These are phyloP conservation scores for Exophiala sp. DNA, from an alignment of 2,329 filamentous ascomycete species.

Conservation along the genomic window DNA sequence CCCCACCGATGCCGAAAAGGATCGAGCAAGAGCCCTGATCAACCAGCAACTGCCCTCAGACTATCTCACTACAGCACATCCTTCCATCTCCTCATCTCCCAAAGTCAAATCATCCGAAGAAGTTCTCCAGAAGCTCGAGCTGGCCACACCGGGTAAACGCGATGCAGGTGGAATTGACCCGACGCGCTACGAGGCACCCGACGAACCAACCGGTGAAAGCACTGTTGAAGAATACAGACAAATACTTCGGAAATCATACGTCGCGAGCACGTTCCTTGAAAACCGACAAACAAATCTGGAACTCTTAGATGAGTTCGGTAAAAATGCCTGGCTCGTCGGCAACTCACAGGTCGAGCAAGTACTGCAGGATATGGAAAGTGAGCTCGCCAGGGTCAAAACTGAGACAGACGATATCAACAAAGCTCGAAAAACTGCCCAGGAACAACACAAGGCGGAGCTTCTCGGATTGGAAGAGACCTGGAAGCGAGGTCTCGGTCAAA, in stretches of 20 bases:
- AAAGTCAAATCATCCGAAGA: conserved; percentile 60
- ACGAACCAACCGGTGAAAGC: conserved; percentile 47
- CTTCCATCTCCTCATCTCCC: conserved; percentile 54
- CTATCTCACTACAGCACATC: conserved; percentile 52
- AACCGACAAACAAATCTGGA: conserved; percentile 59
- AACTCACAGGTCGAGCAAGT: conserved; percentile 78
- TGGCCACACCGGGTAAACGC: conserved; percentile 60
- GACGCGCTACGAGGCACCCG: conserved; percentile 76
- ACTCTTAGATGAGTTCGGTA: conserved; percentile 76
- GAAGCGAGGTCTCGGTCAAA: conserved; percentile 71
- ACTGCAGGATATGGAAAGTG: conserved; percentile 65
- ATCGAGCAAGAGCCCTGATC: conserved; percentile 67
- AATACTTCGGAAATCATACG: conserved; percentile 55
- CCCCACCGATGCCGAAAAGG: conserved; percentile 59
- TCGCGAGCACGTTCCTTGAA: conserved; percentile 56
- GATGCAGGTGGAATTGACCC: conserved; percentile 66
- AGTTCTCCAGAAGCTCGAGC: conserved; percentile 65
- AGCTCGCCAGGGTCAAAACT: conserved; percentile 64
- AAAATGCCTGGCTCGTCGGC: conserved; percentile 85
- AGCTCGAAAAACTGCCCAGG: conserved; percentile 66
- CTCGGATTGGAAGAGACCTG: conserved; percentile 71
- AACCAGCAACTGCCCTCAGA: conserved; percentile 58
- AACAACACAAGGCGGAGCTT: conserved; percentile 69
- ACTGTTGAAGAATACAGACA: conserved; percentile 45
- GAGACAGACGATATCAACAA: conserved; percentile 72